These are phyloP conservation scores for Rhizopus arrhizus DNA, from an alignment of 371 early-diverging fungal genomes.

Conservation along the genomic window DNA sequence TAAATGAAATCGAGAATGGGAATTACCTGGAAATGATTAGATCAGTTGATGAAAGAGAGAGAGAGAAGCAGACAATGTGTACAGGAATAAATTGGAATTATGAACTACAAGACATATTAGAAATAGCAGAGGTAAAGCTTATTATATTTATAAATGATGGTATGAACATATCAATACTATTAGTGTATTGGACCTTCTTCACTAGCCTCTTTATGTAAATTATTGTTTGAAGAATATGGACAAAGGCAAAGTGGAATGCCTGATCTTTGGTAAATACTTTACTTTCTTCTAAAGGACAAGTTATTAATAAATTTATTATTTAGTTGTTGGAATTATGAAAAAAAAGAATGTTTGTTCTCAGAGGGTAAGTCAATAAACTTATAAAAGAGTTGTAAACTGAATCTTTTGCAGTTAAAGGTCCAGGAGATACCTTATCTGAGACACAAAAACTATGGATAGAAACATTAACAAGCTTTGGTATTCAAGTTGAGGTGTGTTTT, in stretches of 20 bases:
- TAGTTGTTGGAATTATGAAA: slow-evolving; percentile 65
- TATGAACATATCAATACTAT: neutral
- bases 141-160: neutral
- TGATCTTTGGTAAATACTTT: slow-evolving; percentile 60
- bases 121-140: slow-evolving; percentile 56
- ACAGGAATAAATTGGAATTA: slow-evolving; percentile 70
- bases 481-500: slow-evolving; percentile 69
- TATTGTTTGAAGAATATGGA: slow-evolving; percentile 67
- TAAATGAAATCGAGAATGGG: slow-evolving; percentile 51
- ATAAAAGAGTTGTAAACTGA: slow-evolving; percentile 55
- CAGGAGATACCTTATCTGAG: slow-evolving; percentile 72
- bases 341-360: slow-evolving; percentile 62
- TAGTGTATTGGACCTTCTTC: slow-evolving; percentile 63
- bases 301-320: neutral
- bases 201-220: slow-evolving; percentile 57
- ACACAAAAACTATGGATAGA: slow-evolving; percentile 80
- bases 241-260: slow-evolving; percentile 72
- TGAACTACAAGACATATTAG: slow-evolving; percentile 47
- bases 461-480: slow-evolving; percentile 51
- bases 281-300: neutral
- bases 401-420: slow-evolving; percentile 68
- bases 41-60: slow-evolving; percentile 50
- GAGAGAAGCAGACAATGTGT: slow-evolving; percentile 52
- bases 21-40: slow-evolving; percentile 44
- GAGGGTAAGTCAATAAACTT: slow-evolving; percentile 50